Evolutionary conservation across 2,329 filamentous ascomycete species (phyloP), one percentile per base, ranked within the genome.

Genomic region (Phialophora macrospora): DNA sequence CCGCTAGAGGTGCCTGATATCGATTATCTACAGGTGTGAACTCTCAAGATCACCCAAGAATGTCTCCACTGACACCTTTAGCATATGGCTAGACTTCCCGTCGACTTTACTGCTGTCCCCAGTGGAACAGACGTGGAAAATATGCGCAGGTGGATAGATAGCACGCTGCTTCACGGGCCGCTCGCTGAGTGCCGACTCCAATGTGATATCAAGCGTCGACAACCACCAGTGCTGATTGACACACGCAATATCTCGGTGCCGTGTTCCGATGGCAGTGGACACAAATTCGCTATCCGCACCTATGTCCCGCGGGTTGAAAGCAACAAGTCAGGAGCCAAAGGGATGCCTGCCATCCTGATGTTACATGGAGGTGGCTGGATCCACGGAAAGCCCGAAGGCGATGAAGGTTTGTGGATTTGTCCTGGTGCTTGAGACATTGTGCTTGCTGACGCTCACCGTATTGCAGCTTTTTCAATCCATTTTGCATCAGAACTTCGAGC

Each of bases 401-500:
- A 66, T 28, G 64, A 66, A 17, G 26, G 64, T 66, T 11, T 32
- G 55, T 55, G 3, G 26, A 8, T 32, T 0, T 30, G 9, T 54
- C 20, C 11, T 54, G 8, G 14, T 30, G 20, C 26, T 26, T n/a
- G 26, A 26, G 22, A 9, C 24, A 32, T 14, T 12, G 7, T 28
- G 28, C 22, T 54, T 32, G 22, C 11, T 11, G 51, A 8, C 26
- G 9, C 17, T 26, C 12, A n/a, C 20, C 1, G 12, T 14, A 55
- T 26, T 30, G 20, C 30, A 66, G 64, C 22, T 8, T 49, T 60
- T 12, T 57, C 60, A 4, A 46, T 8, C 12, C 5, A 62, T 6
- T 48, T 65, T n/a, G 59, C 58, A 12, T 52, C 63, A 17, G 54
- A 62, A 28, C 48, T 65, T 1, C 79, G 80, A 51, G 86, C 86